Conservation (phyloP, 163 green algal species). For the Trebouxiophyceae sp. region DNA sequence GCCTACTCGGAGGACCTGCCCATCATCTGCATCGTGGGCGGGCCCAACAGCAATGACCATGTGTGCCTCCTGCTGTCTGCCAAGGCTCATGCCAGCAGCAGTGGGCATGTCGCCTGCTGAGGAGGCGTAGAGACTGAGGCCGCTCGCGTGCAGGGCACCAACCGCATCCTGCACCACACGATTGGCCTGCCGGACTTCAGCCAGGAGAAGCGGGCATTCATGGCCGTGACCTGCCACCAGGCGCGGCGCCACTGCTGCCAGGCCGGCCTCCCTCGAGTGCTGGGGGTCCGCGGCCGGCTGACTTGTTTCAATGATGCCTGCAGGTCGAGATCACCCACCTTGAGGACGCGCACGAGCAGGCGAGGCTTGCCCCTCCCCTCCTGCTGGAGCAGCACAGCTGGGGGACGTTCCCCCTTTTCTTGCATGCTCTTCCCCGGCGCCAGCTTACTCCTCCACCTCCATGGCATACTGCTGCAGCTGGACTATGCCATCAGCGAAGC, state of each 20-base stretch:
- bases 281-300: too few species aligned
- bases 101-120: too few species aligned
- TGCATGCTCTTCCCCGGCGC: too few species aligned
- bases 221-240: neutral
- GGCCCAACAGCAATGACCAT: conserved; percentile 71
- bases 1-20: conserved; percentile 67
- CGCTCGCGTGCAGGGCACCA: conserved; percentile 27
- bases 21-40: conserved; percentile 49
- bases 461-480: too few species aligned
- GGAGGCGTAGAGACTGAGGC: too few species aligned
- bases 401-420: too few species aligned
- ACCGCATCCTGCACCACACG: conserved; percentile 64
- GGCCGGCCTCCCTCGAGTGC: too few species aligned
- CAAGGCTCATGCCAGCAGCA: too few species aligned
- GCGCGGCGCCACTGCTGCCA: too few species aligned
- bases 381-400: too few species aligned
- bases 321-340: conserved; percentile 56
- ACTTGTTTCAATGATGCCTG: conserved; percentile 7
- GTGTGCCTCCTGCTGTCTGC: too few species aligned
- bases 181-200: conserved; percentile 33
- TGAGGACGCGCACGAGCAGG: conserved; percentile 39
- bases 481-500: conserved; percentile 57
- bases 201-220: conserved; percentile 17
- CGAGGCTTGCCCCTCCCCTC: too few species aligned
- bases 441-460: neutral